These are phyloP conservation scores for Pyrenopolyporus hunteri DNA, from an alignment of 495 filamentous ascomycete genomes.

Conservation along the genomic window DNA sequence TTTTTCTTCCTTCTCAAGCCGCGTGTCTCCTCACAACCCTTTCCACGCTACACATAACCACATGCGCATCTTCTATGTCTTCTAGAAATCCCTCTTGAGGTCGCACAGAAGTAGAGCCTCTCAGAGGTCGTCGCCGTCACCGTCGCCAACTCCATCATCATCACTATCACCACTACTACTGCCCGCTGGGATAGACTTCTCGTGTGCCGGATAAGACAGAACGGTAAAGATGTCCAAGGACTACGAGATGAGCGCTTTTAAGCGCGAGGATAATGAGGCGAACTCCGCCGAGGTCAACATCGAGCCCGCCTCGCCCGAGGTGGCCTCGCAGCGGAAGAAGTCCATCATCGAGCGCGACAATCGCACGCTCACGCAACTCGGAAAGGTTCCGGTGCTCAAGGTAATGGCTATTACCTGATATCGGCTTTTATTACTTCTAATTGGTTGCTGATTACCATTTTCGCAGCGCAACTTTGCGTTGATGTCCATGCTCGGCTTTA, in stretches of 20 bases:
- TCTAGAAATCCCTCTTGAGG: neutral
- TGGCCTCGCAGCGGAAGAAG: neutral
- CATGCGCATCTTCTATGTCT: neutral
- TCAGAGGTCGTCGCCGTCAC: no score
- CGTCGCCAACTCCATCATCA: no score
- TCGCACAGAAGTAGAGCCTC: neutral
- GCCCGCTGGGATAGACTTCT: no score
- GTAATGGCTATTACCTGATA: neutral
- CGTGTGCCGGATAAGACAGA: neutral
- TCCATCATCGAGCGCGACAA: slow-evolving; percentile 3
- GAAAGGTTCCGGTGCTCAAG: neutral
- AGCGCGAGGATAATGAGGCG: slow-evolving; percentile 6
- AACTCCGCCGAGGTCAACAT: neutral
- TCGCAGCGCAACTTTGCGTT: slow-evolving; percentile 49
- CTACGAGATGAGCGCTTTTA: neutral
- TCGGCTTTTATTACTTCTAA: neutral
- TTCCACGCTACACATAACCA: neutral
- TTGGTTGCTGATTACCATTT: neutral
- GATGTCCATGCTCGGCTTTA: slow-evolving; percentile 54
- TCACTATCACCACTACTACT: no score
- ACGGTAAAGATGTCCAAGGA: neutral
- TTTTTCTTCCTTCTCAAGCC: neutral
- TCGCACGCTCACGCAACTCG: neutral
- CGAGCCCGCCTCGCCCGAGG: neutral
- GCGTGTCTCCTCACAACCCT: neutral